Conservation (phyloP, 331 rosid species). For the Pyrus hybrid region DNA sequence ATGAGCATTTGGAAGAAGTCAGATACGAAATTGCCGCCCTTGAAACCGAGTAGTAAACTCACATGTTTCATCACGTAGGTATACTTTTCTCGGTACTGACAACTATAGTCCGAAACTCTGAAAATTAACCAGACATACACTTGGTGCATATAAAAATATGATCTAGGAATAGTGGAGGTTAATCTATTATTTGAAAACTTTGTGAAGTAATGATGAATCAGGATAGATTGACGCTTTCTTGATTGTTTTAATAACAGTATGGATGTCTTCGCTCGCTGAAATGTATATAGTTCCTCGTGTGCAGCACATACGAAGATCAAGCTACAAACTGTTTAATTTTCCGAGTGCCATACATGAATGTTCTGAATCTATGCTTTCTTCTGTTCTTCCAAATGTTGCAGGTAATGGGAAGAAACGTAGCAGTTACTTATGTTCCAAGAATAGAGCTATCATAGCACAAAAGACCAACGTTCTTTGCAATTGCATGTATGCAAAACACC, state of each 20-base stretch:
- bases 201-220: background rate
- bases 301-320: background rate
- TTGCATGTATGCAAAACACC: background rate
- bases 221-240: background rate
- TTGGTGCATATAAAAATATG: background rate
- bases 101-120: background rate
- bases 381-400: background rate
- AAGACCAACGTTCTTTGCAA: background rate
- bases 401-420: background rate
- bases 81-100: background rate
- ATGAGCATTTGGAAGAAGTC: slow-evolving; percentile 84
- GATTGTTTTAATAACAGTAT: background rate
- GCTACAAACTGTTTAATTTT: background rate
- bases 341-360: background rate
- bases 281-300: background rate
- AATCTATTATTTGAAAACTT: background rate
- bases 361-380: background rate
- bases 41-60: slow-evolving; percentile 37
- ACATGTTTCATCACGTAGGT: background rate
- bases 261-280: background rate
- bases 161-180: background rate
- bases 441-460: background rate
- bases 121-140: too few species aligned
- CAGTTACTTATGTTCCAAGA: background rate
- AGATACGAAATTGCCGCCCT: slow-evolving; percentile 92